Conservation (phyloP, 768 basidiomycete species). For the Rhizopogon sp. region DNA sequence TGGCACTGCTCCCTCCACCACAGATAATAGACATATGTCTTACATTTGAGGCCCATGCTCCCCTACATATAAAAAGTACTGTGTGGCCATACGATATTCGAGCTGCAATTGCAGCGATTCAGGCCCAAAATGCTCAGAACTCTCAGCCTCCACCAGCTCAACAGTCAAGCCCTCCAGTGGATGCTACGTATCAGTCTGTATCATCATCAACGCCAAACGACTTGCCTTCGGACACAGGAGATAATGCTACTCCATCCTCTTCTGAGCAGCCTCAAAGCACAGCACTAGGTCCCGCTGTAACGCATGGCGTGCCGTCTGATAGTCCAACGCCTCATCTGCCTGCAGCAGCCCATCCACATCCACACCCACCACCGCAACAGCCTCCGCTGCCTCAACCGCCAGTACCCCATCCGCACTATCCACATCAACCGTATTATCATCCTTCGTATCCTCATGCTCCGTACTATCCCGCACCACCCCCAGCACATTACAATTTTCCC, state of each 20-base stretch:
- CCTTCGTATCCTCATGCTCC: slow-evolving; percentile 63
- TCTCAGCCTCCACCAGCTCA: slow-evolving; percentile 14
- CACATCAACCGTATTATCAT: slow-evolving; percentile 53
- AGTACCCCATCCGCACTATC: slow-evolving; percentile 33
- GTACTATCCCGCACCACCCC: slow-evolving; percentile 51
- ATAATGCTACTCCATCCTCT: slow-evolving; percentile 9
- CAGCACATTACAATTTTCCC: slow-evolving; percentile 34
- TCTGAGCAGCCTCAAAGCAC: slow-evolving; percentile 10
- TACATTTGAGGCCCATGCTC: slow-evolving; percentile 63
- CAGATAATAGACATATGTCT: slow-evolving; percentile 81
- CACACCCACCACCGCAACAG: slow-evolving; percentile 12
- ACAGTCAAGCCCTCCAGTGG: slow-evolving; percentile 8
- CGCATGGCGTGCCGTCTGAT: slow-evolving; percentile 12
- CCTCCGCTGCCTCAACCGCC: slow-evolving; percentile 16
- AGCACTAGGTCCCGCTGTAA: slow-evolving; percentile 11
- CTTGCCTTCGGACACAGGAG: slow-evolving; percentile 14
- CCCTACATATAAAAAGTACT: slow-evolving; percentile 55
- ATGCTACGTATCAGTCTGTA: background rate
- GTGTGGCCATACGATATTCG: slow-evolving; percentile 72
- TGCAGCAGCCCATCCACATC: slow-evolving; percentile 14
- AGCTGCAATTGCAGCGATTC: slow-evolving; percentile 54
- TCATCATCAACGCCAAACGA: slow-evolving; percentile 17
- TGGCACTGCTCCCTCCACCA: slow-evolving; percentile 57
- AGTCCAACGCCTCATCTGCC: slow-evolving; percentile 20
- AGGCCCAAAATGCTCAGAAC: slow-evolving; percentile 20